Evolutionary conservation across 169 alveolate species (phyloP), one percentile per base, ranked within the genome.

Genomic region (Plasmodium relictum): DNA sequence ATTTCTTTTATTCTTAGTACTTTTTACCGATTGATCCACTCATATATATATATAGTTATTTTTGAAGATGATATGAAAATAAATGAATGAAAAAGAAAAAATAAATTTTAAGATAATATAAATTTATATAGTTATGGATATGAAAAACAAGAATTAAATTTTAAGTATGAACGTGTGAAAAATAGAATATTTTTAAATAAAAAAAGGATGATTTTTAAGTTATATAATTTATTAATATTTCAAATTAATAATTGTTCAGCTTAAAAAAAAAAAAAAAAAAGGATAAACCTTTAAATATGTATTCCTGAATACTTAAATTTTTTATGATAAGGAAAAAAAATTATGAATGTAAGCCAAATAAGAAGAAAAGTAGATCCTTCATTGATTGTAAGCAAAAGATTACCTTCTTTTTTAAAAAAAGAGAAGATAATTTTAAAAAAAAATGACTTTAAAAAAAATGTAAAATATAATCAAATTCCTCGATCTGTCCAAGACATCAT

Each of bases 401-500:
- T 76, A 54, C 89, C 89, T 7, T 76, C 89, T 37, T 76, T 42
- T 16, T 48, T 76, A 31, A 76, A 58, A 76, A 76, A 76, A 20
- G 89, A 76, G 18, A 76, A 76, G 48, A 76, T 76, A 12, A 76
- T 16, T 24, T 65, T 76, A 76, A 44, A 59, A 37, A 76, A 66
- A 76, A 76, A 39, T 63, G 24, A 52, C 22, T 42, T 10, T n/a
- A 76, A 76, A 37, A 76, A 76, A 63, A 63, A 41, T 18, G 89
- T 76, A 20, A 76, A 76, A 48, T 76, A 76, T 50, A 63, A 76
- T 76, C 89, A 76, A 66, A 45, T 62, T 6, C 89, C 89, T 12
- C 78, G 44, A 31, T 76, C 63, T 65, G 78, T 76, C 63, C 89
- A 76, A 62, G 89, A 5, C 12, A 63, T 76, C 22, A 63, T 41